These are phyloP conservation scores for Chalciporus sp. DNA, from an alignment of 1,284 basidiomycete species.

Conservation along the genomic window DNA sequence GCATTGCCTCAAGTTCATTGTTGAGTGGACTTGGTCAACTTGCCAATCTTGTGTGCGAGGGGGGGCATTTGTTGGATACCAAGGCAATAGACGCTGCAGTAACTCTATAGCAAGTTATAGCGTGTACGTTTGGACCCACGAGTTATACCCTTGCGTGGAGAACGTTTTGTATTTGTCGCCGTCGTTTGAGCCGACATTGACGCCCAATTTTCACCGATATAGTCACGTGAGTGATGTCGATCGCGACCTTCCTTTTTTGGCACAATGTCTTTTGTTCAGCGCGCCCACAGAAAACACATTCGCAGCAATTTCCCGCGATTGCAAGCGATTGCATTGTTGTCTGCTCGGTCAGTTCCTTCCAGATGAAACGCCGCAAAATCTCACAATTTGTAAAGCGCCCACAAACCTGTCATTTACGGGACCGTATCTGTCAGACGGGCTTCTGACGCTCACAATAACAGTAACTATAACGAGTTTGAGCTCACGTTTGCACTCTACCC, in stretches of 20 bases:
- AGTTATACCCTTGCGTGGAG: too few species aligned
- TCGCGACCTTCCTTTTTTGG: neutral
- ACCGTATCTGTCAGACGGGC: too few species aligned
- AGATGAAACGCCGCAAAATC: too few species aligned
- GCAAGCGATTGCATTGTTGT: constrained; percentile 11
- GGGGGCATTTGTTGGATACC: constrained; percentile 5
- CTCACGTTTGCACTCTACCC: neutral
- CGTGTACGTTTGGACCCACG: too few species aligned
- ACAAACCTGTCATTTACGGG: neutral
- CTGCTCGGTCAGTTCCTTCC: neutral
- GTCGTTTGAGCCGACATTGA: neutral
- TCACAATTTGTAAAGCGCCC: neutral
- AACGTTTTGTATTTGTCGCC: too few species aligned
- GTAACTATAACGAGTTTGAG: neutral
- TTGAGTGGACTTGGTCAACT: constrained; percentile 7
- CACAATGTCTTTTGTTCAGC: constrained; percentile 11
- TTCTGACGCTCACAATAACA: constrained; percentile 9
- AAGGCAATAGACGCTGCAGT: too few species aligned
- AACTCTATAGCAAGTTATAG: too few species aligned
- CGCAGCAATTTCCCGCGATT: constrained; percentile 1
- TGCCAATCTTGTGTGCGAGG: constrained; percentile 32
- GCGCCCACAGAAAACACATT: constrained; percentile 4
- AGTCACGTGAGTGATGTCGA: neutral
- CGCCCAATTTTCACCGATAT: neutral
- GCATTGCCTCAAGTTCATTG: neutral